phyloP scores from a whole-genome alignment of 345 rosid species.

The Rhodomyrtus tomentosa region DNA sequence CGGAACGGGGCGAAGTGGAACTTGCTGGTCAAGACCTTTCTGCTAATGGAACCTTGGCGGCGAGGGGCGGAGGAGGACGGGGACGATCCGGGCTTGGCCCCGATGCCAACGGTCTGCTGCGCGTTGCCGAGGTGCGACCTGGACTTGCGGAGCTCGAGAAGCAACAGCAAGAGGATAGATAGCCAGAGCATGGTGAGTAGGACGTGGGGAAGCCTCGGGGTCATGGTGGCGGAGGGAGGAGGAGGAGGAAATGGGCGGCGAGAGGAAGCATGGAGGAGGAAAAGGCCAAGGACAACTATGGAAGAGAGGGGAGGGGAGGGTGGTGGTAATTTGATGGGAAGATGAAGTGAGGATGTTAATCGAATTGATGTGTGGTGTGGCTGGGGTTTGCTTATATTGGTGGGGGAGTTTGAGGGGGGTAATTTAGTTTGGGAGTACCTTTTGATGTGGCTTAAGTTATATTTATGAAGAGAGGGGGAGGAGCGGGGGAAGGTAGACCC shows the following conservation, averaged over 20 bases:
- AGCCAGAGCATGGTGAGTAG: constrained; percentile 37
- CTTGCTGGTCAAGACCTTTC: constrained; percentile 38
- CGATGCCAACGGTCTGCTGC: not conserved
- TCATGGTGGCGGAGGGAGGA: constrained; percentile 27
- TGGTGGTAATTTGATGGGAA: not conserved
- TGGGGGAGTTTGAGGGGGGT: constrained; percentile 1
- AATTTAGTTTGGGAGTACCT: constrained; percentile 6
- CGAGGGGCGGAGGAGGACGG: not conserved
- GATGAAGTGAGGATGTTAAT: not conserved
- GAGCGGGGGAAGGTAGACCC: constrained; percentile 13
- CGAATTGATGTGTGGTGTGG: not conserved
- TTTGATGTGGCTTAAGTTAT: constrained; percentile 10
- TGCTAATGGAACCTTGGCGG: constrained; percentile 7
- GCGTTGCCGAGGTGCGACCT: constrained; percentile 6
- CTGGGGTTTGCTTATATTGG: constrained; percentile 13
- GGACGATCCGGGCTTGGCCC: not conserved
- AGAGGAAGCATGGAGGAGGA: constrained; percentile 5
- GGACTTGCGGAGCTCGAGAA: constrained; percentile 27
- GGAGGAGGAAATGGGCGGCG: not conserved
- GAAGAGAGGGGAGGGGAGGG: too few relatives aligned
- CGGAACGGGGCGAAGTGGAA: constrained; percentile 60
- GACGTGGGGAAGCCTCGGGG: constrained; percentile 30
- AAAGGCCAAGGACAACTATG: not conserved
- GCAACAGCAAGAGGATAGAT: constrained; percentile 39
- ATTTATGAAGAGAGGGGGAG: constrained; percentile 2